Conservation (phyloP, 2,329 filamentous ascomycete genomes). For the Calonectria multiphialidica region DNA sequence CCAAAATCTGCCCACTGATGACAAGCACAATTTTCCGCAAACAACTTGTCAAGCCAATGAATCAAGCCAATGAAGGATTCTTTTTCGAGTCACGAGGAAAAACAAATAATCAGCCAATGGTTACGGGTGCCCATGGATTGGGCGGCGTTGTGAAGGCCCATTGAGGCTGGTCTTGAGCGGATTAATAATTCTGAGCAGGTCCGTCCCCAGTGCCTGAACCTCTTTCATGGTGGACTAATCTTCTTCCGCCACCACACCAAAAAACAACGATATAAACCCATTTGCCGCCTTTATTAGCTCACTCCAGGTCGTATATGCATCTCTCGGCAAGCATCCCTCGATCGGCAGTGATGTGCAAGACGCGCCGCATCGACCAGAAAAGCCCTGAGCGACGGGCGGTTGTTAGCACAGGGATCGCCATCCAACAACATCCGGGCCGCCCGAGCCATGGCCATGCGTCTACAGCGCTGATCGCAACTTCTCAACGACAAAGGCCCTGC, state of each 20-base stretch:
- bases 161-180: not conserved
- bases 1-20: not conserved
- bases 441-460: not conserved
- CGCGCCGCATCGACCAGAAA: not conserved
- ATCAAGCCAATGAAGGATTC: conserved; percentile 8
- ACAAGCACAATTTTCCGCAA: not conserved
- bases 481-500: too few relatives aligned
- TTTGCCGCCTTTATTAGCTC: not conserved
- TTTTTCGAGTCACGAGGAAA: not conserved
- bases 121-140: not conserved
- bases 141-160: not conserved
- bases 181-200: not conserved
- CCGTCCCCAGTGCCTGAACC: not conserved
- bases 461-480: not conserved
- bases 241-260: not conserved
- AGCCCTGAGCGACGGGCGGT: not conserved
- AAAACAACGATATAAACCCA: not conserved
- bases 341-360: not conserved
- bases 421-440: not conserved
- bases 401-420: not conserved
- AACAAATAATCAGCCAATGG: not conserved
- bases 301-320: not conserved
- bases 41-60: conserved; percentile 9
- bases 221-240: not conserved
- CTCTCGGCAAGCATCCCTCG: not conserved